Conservation (phyloP, 805 yeast species). For the Candida coquimbonensis region DNA sequence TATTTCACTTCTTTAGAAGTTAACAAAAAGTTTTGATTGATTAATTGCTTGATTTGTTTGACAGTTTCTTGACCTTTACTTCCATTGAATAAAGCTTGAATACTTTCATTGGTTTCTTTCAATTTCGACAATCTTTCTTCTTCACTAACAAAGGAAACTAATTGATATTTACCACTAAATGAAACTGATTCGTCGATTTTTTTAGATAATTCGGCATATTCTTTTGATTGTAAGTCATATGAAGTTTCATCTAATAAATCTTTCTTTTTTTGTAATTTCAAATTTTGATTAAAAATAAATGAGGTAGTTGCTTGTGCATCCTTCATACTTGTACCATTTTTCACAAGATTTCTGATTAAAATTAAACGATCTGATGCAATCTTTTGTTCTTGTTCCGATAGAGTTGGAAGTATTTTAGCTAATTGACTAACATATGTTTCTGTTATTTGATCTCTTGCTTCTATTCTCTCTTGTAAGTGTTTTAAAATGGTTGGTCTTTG, state of each 20-base stretch:
- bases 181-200: conserved; percentile 39
- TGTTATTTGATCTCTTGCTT: conserved; percentile 27
- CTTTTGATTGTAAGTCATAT: conserved; percentile 16
- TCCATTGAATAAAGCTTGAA: conserved; percentile 10
- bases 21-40: conserved; percentile 28
- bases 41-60: conserved; percentile 34
- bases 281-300: conserved; percentile 38
- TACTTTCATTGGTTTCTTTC: conserved; percentile 17
- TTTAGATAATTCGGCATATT: conserved; percentile 30
- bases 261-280: conserved; percentile 22
- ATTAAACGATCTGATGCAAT: conserved; percentile 48
- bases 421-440: conserved; percentile 28
- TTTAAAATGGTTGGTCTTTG: conserved; percentile 46
- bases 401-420: conserved; percentile 15
- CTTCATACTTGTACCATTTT: conserved; percentile 47
- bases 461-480: conserved; percentile 33
- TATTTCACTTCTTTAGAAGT: conserved; percentile 31
- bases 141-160: conserved; percentile 32
- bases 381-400: conserved; percentile 26
- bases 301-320: conserved; percentile 60
- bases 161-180: conserved; percentile 37
- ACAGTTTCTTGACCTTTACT: conserved; percentile 25
- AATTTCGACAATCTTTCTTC: conserved; percentile 26
- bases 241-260: conserved; percentile 26
- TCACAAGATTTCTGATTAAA: conserved; percentile 44